A percentile compares a stretch with the other conserved stretches of the same genome.
Conservation (phyloP, 257 asterid genomes). For the Fraxinus americana region DNA sequence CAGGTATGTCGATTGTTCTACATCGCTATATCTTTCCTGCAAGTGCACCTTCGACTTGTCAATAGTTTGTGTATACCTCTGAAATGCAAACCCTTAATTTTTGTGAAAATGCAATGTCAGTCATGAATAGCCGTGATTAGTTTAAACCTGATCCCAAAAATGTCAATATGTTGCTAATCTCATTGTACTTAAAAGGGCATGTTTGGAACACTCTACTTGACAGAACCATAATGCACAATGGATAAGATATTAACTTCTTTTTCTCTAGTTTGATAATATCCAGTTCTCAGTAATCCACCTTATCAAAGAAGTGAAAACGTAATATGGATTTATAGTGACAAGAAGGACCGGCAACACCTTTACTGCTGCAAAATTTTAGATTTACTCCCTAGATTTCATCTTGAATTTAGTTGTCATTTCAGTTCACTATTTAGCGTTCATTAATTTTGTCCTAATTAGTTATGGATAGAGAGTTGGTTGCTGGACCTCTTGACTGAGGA, state of each 20-base stretch:
- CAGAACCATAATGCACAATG: background rate
- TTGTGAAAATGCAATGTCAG: background rate
- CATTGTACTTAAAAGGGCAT: background rate
- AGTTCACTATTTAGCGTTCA: background rate
- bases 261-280: no score
- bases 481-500: background rate
- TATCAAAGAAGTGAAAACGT: no score
- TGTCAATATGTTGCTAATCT: background rate
- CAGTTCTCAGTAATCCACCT: no score
- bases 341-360: background rate
- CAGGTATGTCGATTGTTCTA: constrained; percentile 54
- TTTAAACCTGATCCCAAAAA: background rate
- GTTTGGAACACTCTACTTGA: background rate
- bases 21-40: constrained; percentile 2
- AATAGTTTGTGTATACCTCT: constrained; percentile 11
- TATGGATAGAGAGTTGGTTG: background rate
- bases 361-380: background rate
- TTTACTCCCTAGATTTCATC: background rate
- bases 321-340: background rate
- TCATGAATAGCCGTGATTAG: background rate
- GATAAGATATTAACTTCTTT: background rate
- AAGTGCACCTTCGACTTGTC: constrained; percentile 15
- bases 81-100: background rate
- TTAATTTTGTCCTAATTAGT: background rate
- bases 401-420: background rate